Base-by-base conservation (phyloP, 192 early-diverging fungal species). In the Dissophora ornata region DNA sequence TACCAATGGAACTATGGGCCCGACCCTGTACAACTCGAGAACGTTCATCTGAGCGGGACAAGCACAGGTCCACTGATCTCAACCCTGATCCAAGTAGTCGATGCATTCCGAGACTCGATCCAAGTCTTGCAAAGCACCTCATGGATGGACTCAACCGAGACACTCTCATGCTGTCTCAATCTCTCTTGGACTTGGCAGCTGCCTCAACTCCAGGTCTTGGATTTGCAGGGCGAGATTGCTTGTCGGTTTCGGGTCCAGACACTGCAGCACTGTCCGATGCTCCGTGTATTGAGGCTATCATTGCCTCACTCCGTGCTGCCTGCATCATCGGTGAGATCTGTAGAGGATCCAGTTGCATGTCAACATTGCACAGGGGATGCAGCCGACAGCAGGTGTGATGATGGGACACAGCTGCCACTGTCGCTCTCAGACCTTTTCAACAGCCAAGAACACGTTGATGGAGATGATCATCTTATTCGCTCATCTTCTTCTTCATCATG, bases 141-240 rank as follows among this genome's bases (percentile, higher is more conserved):
- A 16, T 73, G 70, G 70, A 38, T 63, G 21, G 70, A 63, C 18
- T 57, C 53, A 40, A 63, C 62, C 0, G 70, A 73, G 62, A 46
- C 54, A 30, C 36, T 47, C 40, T 52, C 44, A 13, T 52, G 47
- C 28, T 33, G 47, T 10, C 49, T 58, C 33, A 58, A 16, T 38
- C 41, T 73, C 8, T 47, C 61, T 21, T 73, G 70, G 70, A 44
- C 44, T 0, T 73, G 70, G 70, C 40, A 41, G 47, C 49, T 73
- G 26, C 70, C 70, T 0, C 46, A 44, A 15, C 48, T 73, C 30
- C 53, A 73, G 41, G 47, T 65, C 3, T 25, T 73, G 16, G 70
- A 73, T 50, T 58, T 73, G 0, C 70, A 73, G 15, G 70, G 70
- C 18, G 70, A 73, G 52, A 41, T 73, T 65, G 61, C 70, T 2